phyloP scores from a whole-genome alignment of 805 yeast species.

The Lachancea waltii region DNA sequence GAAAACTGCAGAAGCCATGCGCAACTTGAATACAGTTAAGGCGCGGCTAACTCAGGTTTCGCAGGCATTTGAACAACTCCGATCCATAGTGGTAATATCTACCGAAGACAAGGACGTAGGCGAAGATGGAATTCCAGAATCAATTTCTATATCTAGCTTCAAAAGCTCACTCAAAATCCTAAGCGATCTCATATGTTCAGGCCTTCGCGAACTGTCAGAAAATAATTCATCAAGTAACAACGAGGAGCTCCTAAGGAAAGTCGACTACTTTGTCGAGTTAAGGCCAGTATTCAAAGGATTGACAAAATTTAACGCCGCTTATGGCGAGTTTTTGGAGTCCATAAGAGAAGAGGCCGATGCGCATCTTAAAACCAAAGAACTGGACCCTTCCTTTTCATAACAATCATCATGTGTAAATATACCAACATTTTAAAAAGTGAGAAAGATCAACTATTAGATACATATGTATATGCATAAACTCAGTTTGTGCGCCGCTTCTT shows the following conservation, averaged over 20 bases:
- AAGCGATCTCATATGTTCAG: conserved; percentile 39
- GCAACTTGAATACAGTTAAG: conserved; percentile 41
- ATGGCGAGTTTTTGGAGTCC: conserved; percentile 42
- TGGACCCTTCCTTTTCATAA: conserved; percentile 4
- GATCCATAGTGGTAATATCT: conserved; percentile 34
- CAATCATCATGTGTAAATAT: neutral
- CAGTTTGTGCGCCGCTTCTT: neutral
- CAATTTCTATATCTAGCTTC: conserved; percentile 32
- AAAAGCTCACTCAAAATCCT: conserved; percentile 39
- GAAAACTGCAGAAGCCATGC: conserved; percentile 31
- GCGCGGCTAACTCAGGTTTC: conserved; percentile 42
- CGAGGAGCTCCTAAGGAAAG: conserved; percentile 35
- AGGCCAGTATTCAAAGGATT: conserved; percentile 49
- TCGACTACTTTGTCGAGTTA: conserved; percentile 43
- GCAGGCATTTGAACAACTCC: conserved; percentile 40
- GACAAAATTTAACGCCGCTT: conserved; percentile 43
- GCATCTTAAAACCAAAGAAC: conserved; percentile 27
- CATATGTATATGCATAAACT: too few species aligned
- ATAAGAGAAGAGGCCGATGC: conserved; percentile 34
- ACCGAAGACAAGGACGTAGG: conserved; percentile 8
- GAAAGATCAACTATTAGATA: too few species aligned
- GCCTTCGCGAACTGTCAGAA: neutral
- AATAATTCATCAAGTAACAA: conserved; percentile 33
- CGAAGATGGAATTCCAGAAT: conserved; percentile 11
- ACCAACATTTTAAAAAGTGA: neutral